Evolutionary conservation across 495 filamentous ascomycete species (phyloP).

Genomic region (Aspergillus funiculosus): DNA sequence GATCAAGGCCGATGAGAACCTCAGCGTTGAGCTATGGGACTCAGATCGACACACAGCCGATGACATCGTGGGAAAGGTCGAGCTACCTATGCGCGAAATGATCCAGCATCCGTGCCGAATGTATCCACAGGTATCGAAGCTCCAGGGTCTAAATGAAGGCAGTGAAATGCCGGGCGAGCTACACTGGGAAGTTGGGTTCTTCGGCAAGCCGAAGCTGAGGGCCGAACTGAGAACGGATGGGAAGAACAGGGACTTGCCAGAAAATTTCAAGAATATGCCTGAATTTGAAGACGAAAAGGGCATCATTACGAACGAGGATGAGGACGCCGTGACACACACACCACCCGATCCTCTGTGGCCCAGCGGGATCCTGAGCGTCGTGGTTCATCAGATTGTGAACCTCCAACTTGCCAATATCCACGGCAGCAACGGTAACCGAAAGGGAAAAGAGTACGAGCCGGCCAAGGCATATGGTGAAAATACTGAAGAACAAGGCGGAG

Average conservation of each 20-base stretch:
- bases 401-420: slow-evolving; percentile 79
- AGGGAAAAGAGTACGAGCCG: slow-evolving; percentile 81
- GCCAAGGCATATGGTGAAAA: slow-evolving; percentile 79
- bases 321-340: slow-evolving; percentile 81
- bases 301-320: slow-evolving; percentile 61
- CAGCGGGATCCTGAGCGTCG: slow-evolving; percentile 72
- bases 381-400: slow-evolving; percentile 93
- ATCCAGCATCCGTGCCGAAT: slow-evolving; percentile 88
- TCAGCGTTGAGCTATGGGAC: slow-evolving; percentile 94
- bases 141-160: slow-evolving; percentile 72
- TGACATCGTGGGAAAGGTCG: slow-evolving; percentile 90
- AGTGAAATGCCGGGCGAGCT: slow-evolving; percentile 89
- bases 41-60: slow-evolving; percentile 83
- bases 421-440: slow-evolving; percentile 52
- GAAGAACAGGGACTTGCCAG: slow-evolving; percentile 69
- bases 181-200: slow-evolving; percentile 94
- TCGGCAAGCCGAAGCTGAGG: slow-evolving; percentile 80
- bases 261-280: slow-evolving; percentile 62
- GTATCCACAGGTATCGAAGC: slow-evolving; percentile 84
- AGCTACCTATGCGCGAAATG: slow-evolving; percentile 88
- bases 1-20: slow-evolving; percentile 87
- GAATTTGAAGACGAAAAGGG: slow-evolving; percentile 88
- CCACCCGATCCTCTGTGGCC: slow-evolving; percentile 94
- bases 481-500: slow-evolving; percentile 70
- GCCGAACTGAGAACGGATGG: slow-evolving; percentile 79